These are phyloP conservation scores for Talaromyces sp. DNA, from an alignment of 2,329 filamentous ascomycete genomes.

Conservation along the genomic window DNA sequence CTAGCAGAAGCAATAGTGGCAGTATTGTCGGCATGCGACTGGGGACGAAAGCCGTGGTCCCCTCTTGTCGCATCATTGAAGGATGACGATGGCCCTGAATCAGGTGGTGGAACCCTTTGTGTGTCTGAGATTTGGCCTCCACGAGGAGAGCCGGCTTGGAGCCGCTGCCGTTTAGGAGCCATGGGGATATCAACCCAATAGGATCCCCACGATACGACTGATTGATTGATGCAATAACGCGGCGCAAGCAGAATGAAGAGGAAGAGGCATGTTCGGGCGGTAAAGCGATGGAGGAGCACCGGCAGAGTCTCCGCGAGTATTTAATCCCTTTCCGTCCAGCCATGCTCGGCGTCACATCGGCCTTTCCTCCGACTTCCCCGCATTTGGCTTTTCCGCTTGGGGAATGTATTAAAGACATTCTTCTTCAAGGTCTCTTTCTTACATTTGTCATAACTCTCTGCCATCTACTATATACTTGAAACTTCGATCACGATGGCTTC, in stretches of 20 bases:
- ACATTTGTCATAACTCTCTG: not conserved
- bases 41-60: not conserved
- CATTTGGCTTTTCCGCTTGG: slow-evolving; percentile 6
- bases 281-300: not conserved
- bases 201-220: not conserved
- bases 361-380: slow-evolving; percentile 9
- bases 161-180: slow-evolving; percentile 11
- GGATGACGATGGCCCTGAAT: not conserved
- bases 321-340: not conserved
- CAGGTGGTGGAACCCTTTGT: not conserved
- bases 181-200: not conserved
- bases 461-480: not conserved
- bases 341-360: not conserved
- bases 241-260: not conserved
- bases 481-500: slow-evolving; percentile 23
- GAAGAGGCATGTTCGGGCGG: not conserved
- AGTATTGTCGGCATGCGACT: not conserved
- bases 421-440: not conserved
- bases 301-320: slow-evolving; percentile 2
- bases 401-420: not conserved
- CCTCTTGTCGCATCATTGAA: not conserved
- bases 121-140: not conserved
- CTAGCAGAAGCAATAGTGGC: not conserved
- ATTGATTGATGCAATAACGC: not conserved
- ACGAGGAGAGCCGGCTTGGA: slow-evolving; percentile 6